phyloP scores from a whole-genome alignment of 495 filamentous ascomycete species.

The Podospora pseudoanserina region DNA sequence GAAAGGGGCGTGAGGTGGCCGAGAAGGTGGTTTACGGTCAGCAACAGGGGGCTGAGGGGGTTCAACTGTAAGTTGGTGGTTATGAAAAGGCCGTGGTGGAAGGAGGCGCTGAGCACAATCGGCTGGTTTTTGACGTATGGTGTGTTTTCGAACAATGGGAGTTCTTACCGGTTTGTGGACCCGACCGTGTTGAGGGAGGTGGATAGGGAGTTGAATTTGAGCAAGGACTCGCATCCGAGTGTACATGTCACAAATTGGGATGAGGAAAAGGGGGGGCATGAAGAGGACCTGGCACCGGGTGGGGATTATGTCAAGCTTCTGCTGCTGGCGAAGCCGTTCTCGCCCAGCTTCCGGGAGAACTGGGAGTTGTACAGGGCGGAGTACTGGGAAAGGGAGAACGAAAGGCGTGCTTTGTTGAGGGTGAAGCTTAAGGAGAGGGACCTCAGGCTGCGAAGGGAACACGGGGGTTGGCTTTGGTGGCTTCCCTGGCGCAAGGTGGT shows the following conservation, averaged over 20 bases:
- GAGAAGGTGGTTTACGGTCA: constrained; percentile 78
- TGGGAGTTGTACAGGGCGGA: constrained; percentile 92
- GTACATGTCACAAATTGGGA: constrained; percentile 42
- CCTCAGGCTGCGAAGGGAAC: constrained; percentile 58
- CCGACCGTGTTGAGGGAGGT: constrained; percentile 48
- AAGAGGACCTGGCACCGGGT: constrained; percentile 83
- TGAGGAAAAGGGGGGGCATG: constrained; percentile 56
- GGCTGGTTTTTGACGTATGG: constrained; percentile 74
- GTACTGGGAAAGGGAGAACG: constrained; percentile 97
- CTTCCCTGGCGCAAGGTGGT: constrained; percentile 52
- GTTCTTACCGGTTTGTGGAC: constrained; percentile 66
- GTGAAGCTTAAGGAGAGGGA: constrained; percentile 62
- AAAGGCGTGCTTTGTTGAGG: constrained; percentile 70
- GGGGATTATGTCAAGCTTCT: constrained; percentile 90
- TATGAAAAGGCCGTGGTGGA: constrained; percentile 77
- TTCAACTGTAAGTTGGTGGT: constrained; percentile 96
- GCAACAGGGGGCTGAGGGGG: constrained; percentile 81
- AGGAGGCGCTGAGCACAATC: constrained; percentile 64
- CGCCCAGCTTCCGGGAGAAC: constrained; percentile 90
- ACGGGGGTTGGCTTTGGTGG: constrained; percentile 85
- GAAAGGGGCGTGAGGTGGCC: constrained; percentile 94
- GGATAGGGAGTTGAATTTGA: constrained; percentile 45
- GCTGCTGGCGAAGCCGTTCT: constrained; percentile 90
- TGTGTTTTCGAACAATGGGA: constrained; percentile 60
- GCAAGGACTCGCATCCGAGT: constrained; percentile 38